Conservation (phyloP, 345 rosid species). For the Zanthoxylum bungeanum region DNA sequence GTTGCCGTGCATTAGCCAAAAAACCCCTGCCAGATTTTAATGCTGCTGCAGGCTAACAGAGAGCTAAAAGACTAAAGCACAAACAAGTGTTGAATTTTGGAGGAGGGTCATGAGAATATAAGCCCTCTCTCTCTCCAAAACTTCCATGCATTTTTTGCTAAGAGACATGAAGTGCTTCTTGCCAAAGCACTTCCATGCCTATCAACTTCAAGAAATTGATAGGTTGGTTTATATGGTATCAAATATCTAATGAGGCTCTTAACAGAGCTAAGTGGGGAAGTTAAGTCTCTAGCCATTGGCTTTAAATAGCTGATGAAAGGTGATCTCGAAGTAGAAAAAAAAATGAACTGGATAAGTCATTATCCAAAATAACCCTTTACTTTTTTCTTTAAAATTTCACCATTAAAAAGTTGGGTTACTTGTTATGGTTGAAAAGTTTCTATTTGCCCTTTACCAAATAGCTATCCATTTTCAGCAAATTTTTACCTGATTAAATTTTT, state of each 20-base stretch:
- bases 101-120: constrained; percentile 15
- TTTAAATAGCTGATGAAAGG: constrained; percentile 47
- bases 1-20: constrained; percentile 40
- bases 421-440: constrained; percentile 20
- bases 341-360: background rate
- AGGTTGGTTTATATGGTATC: constrained; percentile 14
- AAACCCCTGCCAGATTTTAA: constrained; percentile 4
- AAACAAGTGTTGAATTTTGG: constrained; percentile 38
- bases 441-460: constrained; percentile 19
- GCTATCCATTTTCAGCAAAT: background rate
- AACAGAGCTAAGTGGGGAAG: constrained; percentile 31
- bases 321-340: background rate
- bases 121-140: constrained; percentile 24
- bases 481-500: background rate
- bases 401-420: constrained; percentile 16
- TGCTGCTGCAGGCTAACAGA: constrained; percentile 8
- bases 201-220: constrained; percentile 35
- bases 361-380: constrained; percentile 14
- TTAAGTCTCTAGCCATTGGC: constrained; percentile 15
- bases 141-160: constrained; percentile 19
- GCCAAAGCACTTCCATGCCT: constrained; percentile 27
- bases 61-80: constrained; percentile 25
- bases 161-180: constrained; percentile 37
- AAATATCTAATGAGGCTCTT: constrained; percentile 24
- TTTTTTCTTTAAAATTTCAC: constrained; percentile 10